Evolutionary conservation across 2,329 filamentous ascomycete genomes (phyloP).

Genomic region (Exophiala lecanii-corni): DNA sequence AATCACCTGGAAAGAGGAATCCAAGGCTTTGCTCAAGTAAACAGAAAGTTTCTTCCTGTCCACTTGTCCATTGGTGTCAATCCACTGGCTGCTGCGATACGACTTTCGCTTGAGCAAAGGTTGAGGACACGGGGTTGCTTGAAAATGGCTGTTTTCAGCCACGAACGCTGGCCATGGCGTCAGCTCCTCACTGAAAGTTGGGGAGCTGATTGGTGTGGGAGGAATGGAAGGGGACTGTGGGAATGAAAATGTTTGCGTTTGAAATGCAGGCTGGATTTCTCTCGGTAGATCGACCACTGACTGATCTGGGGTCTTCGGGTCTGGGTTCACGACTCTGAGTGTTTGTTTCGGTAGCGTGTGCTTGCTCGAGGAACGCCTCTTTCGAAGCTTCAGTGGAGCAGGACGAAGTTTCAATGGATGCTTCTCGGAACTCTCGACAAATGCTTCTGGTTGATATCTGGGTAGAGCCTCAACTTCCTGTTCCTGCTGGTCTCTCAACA

Average conservation of each 20-base stretch:
- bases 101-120: constrained; percentile 4
- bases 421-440: neutral
- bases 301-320: neutral
- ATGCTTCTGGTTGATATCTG: neutral
- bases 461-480: neutral
- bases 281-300: neutral
- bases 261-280: neutral
- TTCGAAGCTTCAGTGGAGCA: constrained; percentile 13
- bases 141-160: neutral
- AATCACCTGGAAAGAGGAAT: constrained; percentile 10
- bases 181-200: neutral
- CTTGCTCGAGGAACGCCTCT: constrained; percentile 6
- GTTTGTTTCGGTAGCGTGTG: constrained; percentile 1
- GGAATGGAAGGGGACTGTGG: neutral
- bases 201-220: neutral
- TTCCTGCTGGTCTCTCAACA: constrained; percentile 6
- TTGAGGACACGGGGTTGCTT: neutral
- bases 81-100: constrained; percentile 10
- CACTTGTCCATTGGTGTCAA: constrained; percentile 8
- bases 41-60: constrained; percentile 16
- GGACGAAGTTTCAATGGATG: constrained; percentile 3
- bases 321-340: constrained; percentile 1
- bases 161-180: neutral
- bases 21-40: constrained; percentile 14
- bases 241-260: neutral